These are phyloP conservation scores for Globisporangium paddicum DNA, from an alignment of 352 stramenopile species.

Conservation along the genomic window DNA sequence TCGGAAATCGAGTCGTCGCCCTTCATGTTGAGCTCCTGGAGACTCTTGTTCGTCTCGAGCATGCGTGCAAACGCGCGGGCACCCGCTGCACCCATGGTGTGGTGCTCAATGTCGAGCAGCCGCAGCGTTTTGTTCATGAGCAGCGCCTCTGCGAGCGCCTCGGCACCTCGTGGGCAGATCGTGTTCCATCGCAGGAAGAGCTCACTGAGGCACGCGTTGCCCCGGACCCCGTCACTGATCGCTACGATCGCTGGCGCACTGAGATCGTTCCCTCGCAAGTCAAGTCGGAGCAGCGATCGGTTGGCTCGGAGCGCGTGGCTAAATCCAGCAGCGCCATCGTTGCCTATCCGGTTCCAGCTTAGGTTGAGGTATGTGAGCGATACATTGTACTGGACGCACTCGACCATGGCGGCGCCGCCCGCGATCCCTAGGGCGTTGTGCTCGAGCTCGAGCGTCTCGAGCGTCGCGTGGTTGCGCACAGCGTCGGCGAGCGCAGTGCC, in stretches of 20 bases:
- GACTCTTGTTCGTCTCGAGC: conserved; percentile 45
- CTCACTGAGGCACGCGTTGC: conserved; percentile 55
- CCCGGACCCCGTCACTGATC: conserved; percentile 42
- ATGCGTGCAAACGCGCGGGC: conserved; percentile 58
- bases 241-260: conserved; percentile 41
- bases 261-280: conserved; percentile 67
- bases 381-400: conserved; percentile 53
- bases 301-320: conserved; percentile 42
- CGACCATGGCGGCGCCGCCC: conserved; percentile 48
- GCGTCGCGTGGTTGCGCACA: conserved; percentile 53
- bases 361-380: conserved; percentile 66
- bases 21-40: conserved; percentile 61
- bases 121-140: conserved; percentile 50
- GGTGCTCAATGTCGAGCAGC: conserved; percentile 70
- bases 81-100: conserved; percentile 55
- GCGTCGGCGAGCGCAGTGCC: conserved; percentile 54
- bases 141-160: conserved; percentile 50
- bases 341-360: conserved; percentile 70
- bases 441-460: conserved; percentile 63
- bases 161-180: conserved; percentile 45
- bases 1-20: conserved; percentile 53
- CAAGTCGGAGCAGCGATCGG: conserved; percentile 41
- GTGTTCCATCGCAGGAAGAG: conserved; percentile 75
- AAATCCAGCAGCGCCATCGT: conserved; percentile 48
- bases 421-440: conserved; percentile 50